These are phyloP conservation scores for Glycine soja DNA, from an alignment of 306 rosid genomes.

Conservation along the genomic window DNA sequence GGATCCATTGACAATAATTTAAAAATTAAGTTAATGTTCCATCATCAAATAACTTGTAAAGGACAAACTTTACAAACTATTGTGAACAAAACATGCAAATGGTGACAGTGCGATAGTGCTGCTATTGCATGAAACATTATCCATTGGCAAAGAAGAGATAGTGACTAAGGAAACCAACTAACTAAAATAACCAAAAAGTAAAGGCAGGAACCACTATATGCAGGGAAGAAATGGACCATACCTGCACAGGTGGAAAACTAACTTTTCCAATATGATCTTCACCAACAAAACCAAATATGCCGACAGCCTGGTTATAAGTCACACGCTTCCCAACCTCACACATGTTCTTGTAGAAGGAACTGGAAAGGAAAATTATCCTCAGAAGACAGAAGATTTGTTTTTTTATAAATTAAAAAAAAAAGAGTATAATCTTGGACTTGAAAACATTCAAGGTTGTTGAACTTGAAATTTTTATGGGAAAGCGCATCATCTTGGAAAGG, in stretches of 20 bases:
- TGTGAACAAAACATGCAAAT: neutral
- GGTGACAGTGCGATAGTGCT: neutral
- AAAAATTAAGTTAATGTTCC: neutral
- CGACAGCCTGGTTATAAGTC: slow-evolving; percentile 90
- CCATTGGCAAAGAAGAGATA: neutral
- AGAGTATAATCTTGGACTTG: too few relatives aligned
- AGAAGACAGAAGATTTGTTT: neutral
- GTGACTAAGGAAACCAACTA: neutral
- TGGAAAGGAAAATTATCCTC: slow-evolving; percentile 52
- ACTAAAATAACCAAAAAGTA: neutral
- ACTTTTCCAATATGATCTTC: slow-evolving; percentile 98
- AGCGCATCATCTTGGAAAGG: neutral
- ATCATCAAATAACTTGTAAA: slow-evolving; percentile 3
- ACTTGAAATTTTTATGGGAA: neutral
- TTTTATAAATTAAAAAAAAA: neutral
- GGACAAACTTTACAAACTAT: neutral
- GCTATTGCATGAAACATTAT: neutral
- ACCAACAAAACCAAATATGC: slow-evolving; percentile 87
- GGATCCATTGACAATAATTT: neutral
- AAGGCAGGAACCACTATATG: neutral
- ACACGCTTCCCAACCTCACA: slow-evolving; percentile 79
- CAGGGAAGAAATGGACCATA: slow-evolving; percentile 45
- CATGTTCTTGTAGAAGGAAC: slow-evolving; percentile 90
- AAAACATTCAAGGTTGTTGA: neutral
- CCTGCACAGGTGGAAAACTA: slow-evolving; percentile 96